Conservation (phyloP, 2,329 filamentous ascomycete species). For the Sporothrix humicola region DNA sequence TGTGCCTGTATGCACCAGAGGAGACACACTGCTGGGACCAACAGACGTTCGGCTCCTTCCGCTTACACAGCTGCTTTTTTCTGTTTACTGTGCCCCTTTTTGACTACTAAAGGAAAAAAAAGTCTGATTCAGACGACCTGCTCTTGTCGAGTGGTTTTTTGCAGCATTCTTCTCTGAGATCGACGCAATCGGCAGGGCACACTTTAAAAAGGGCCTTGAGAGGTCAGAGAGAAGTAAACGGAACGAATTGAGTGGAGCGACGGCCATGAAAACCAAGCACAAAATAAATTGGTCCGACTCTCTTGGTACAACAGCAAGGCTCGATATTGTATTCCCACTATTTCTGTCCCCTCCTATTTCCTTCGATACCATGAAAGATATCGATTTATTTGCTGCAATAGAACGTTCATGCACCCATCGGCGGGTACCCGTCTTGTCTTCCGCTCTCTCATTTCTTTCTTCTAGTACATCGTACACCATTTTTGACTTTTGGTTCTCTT, state of each 20-base stretch:
- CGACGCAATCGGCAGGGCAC: no score
- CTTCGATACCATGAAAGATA: neutral
- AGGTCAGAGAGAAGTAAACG: neutral
- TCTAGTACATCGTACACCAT: no score
- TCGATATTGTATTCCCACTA: neutral
- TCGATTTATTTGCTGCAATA: conserved; percentile 20
- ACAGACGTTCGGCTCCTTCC: neutral
- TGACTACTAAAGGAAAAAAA: neutral
- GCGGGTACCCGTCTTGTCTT: conserved; percentile 20
- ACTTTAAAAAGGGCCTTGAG: no score
- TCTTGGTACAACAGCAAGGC: neutral
- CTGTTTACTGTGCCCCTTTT: conserved; percentile 7
- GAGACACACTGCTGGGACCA: neutral
- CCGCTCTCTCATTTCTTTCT: neutral
- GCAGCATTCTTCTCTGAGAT: neutral
- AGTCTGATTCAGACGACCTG: neutral
- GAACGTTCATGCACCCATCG: conserved; percentile 9
- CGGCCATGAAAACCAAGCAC: neutral
- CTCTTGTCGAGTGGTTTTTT: neutral
- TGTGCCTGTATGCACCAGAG: no score
- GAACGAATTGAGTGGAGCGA: neutral
- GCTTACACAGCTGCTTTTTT: neutral
- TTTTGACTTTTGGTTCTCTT: no score
- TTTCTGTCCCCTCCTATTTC: neutral
- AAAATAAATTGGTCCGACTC: neutral